These are phyloP conservation scores for Lepidium didymum DNA, from an alignment of 345 rosid species.

Conservation along the genomic window DNA sequence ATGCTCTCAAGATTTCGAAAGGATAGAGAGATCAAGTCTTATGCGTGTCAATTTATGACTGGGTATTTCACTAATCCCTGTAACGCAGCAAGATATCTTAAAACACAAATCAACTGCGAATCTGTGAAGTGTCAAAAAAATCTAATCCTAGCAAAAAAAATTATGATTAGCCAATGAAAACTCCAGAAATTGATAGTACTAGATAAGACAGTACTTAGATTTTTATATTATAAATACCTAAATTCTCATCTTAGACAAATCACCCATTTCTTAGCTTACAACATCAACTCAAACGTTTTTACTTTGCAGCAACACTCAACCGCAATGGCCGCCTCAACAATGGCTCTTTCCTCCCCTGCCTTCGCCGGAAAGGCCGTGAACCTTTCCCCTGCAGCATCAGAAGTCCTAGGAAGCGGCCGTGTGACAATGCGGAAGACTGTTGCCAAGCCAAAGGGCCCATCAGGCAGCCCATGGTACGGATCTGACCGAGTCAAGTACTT, in stretches of 20 bases:
- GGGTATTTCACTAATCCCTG: background rate
- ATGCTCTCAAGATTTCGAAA: conserved; percentile 1
- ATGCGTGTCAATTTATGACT: conserved; percentile 13
- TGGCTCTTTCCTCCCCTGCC: conserved; percentile 63
- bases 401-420: conserved; percentile 42
- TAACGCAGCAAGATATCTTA: background rate
- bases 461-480: conserved; percentile 67
- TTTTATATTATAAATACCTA: conserved; percentile 2
- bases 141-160: background rate
- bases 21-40: conserved; percentile 2
- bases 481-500: conserved; percentile 70
- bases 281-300: conserved; percentile 18
- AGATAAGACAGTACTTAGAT: conserved; percentile 4
- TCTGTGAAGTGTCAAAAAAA: background rate
- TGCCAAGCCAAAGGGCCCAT: conserved; percentile 28
- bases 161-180: conserved; percentile 18
- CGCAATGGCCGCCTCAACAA: conserved; percentile 51
- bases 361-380: conserved; percentile 52
- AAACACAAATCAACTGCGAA: background rate
- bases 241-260: background rate
- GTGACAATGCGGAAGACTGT: conserved; percentile 47
- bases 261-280: conserved; percentile 25
- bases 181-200: conserved; percentile 3
- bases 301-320: background rate
- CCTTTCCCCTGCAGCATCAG: conserved; percentile 36